These are phyloP conservation scores for Talaromyces wortmannii DNA, from an alignment of 495 filamentous ascomycete genomes.

Conservation along the genomic window DNA sequence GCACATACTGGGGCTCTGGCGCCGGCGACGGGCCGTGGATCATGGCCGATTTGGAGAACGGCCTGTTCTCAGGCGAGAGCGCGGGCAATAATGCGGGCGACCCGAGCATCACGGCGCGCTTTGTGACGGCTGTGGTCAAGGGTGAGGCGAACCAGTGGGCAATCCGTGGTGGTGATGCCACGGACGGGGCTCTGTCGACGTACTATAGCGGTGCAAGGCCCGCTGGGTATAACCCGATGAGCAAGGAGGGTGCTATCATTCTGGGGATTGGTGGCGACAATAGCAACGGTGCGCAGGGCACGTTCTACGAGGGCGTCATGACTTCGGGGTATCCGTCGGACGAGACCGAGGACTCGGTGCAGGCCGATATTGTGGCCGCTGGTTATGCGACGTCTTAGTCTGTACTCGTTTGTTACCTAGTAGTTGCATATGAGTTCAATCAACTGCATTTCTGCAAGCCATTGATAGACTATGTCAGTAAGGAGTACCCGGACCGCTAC, in stretches of 20 bases:
- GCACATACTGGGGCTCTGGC: constrained; percentile 42
- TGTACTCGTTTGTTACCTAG: no score
- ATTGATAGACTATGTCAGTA: no score
- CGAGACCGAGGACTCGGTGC: constrained; percentile 45
- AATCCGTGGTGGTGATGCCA: constrained; percentile 47
- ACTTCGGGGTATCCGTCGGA: constrained; percentile 51
- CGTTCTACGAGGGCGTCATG: constrained; percentile 57
- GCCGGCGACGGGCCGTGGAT: constrained; percentile 43
- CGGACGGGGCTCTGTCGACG: constrained; percentile 45
- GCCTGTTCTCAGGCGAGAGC: constrained; percentile 44
- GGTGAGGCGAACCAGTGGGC: constrained; percentile 45
- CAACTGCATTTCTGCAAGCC: no score
- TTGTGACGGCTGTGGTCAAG: constrained; percentile 45
- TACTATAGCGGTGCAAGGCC: constrained; percentile 48
- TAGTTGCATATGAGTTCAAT: no score
- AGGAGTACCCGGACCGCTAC: no score
- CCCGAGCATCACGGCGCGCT: constrained; percentile 41
- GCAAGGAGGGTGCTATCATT: constrained; percentile 52
- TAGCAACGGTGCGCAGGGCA: constrained; percentile 46
- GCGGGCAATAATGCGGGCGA: constrained; percentile 20
- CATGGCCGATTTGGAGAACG: constrained; percentile 57
- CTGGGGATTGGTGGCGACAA: constrained; percentile 54
- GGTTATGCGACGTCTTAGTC: constrained; percentile 30
- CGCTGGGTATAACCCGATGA: constrained; percentile 49
- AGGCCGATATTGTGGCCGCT: constrained; percentile 52